Evolutionary conservation across 306 rosid genomes (phyloP).

Genomic region (Medicago lupulina): DNA sequence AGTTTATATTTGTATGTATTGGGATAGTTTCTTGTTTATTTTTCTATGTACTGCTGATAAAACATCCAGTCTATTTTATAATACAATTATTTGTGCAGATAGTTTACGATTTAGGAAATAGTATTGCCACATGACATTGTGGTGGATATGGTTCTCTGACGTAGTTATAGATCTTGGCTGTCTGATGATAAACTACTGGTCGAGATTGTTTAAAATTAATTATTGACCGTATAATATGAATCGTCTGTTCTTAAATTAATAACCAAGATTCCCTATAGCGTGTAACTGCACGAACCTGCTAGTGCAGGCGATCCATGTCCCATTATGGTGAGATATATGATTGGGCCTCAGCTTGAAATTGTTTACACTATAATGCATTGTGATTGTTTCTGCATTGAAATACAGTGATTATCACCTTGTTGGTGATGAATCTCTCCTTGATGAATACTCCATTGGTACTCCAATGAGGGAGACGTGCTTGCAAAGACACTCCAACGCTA

Average conservation of each 20-base stretch:
- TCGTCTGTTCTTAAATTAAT: too few relatives aligned
- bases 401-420: neutral
- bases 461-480: neutral
- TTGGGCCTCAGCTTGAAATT: neutral
- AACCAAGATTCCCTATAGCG: too few relatives aligned
- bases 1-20: constrained; percentile 19
- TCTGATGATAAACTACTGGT: too few relatives aligned
- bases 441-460: neutral
- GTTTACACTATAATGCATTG: neutral
- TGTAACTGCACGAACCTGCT: too few relatives aligned
- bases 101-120: neutral
- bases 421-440: neutral
- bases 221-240: too few relatives aligned
- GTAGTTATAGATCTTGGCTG: too few relatives aligned
- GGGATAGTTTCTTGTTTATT: neutral
- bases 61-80: neutral
- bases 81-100: neutral
- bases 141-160: neutral
- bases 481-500: neutral
- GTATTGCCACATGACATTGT: neutral
- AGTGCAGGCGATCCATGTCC: too few relatives aligned
- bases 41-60: neutral
- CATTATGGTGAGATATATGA: neutral
- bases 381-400: neutral
- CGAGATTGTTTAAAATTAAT: too few relatives aligned